phyloP scores from a whole-genome alignment of 768 basidiomycete genomes.

The Ramaria rubella region DNA sequence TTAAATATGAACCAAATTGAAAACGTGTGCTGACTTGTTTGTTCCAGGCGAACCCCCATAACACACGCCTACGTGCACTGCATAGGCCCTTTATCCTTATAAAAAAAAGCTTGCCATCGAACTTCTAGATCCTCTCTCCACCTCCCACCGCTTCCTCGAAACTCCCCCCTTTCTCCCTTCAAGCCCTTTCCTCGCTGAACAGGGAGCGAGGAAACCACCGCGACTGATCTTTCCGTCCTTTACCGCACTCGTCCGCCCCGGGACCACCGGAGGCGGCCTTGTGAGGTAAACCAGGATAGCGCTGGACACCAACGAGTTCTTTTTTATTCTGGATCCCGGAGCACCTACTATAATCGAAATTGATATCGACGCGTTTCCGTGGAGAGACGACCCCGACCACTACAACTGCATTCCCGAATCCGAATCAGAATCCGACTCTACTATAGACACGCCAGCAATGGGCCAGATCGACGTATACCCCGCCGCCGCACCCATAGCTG shows the following conservation, averaged over 20 bases:
- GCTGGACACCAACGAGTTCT: slow-evolving; percentile 15
- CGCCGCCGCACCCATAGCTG: slow-evolving; percentile 25
- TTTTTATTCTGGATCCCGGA: slow-evolving; percentile 17
- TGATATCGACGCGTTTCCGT: slow-evolving; percentile 21
- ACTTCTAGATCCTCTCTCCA: not conserved
- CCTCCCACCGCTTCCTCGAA: not conserved
- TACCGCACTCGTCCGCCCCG: slow-evolving; percentile 57
- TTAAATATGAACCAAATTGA: not conserved
- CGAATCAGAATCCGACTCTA: too few species aligned
- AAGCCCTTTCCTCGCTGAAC: slow-evolving; percentile 51
- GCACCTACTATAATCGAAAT: slow-evolving; percentile 12
- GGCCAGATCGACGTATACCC: slow-evolving; percentile 13
- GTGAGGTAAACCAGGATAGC: slow-evolving; percentile 57
- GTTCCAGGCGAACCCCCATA: slow-evolving; percentile 73
- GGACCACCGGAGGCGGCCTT: slow-evolving; percentile 66
- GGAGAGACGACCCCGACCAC: not conserved
- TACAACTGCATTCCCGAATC: too few species aligned
- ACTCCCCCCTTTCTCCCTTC: not conserved
- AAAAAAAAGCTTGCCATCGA: not conserved
- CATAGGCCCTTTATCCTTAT: not conserved
- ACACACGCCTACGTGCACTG: slow-evolving; percentile 30
- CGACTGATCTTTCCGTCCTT: slow-evolving; percentile 44
- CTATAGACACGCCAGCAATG: slow-evolving; percentile 8
- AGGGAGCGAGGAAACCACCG: slow-evolving; percentile 61
- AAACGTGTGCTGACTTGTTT: too few species aligned